Evolutionary conservation across 768 basidiomycete genomes (phyloP), one percentile per base, ranked within the genome.

Genomic region (Cystobasidiopsis lactophilus): DNA sequence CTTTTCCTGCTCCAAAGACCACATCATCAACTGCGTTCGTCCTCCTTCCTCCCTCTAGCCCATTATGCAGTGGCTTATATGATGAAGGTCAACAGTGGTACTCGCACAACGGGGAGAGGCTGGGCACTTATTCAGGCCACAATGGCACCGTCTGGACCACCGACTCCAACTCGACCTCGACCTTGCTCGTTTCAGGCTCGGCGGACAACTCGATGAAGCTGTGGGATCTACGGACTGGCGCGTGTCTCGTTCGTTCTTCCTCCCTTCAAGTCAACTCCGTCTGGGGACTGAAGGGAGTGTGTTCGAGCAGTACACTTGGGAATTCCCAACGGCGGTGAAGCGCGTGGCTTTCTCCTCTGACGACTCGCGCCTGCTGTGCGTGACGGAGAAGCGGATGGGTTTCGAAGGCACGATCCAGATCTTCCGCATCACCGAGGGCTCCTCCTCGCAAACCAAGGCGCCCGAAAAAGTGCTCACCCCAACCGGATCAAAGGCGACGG

Each of bases 301-400:
- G 9, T 43, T 13, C 9, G 7, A 14, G 21, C 33, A 23, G 27
- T 84, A 79, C 66, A 80, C 76, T 2, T 98, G 93, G 93, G 91
- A 96, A 67, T 95, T 93, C 73, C 83, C 84, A 33, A 96, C 91
- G 0, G 93, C 93, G 3, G 84, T 98, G 60, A 96, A 95, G 73
- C 74, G 91, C 41, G 91, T 96, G 23, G 76, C 78, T 5, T 95
- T 91, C 73, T 85, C 76, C 67, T 81, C 82, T 52, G 79, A 83
- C 60, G 84, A 82, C 63, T 73, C 51, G 58, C 64, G 57, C 61
- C 72, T 96, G 31, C 79, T 95, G 24, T 86, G 84, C 64, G 84
- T 95, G 61, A 96, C 93, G 1, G 93, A 96, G 68, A 88, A 93
- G 69, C 80, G 93, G 52, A 88, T 88, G 82, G 93, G 91, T 0